phyloP scores from a whole-genome alignment of 2,329 filamentous ascomycete species.

The Xylaria sp. region DNA sequence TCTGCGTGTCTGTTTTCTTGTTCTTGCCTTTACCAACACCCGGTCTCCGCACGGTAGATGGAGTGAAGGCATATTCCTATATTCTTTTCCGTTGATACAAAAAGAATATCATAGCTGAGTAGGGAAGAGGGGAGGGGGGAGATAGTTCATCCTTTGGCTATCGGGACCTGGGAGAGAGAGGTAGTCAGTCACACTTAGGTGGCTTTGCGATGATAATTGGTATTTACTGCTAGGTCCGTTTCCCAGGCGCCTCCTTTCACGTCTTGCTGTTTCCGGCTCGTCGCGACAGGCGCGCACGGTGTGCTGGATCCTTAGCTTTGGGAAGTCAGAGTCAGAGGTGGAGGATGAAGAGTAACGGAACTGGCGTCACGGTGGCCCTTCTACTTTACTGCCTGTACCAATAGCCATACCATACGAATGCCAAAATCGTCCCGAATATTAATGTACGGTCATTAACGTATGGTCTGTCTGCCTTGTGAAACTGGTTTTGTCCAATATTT shows the following conservation, averaged over 20 bases:
- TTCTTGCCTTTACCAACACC: conserved; percentile 45
- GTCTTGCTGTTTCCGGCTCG: conserved; percentile 33
- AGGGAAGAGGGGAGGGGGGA: conserved; percentile 24
- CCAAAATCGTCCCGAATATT: conserved; percentile 43
- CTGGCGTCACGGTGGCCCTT: conserved; percentile 43
- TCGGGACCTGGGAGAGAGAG: conserved; percentile 32
- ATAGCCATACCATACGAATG: conserved; percentile 49
- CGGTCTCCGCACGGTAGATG: conserved; percentile 50
- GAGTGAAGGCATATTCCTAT: conserved; percentile 44
- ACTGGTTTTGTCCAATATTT: background rate
- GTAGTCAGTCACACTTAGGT: conserved; percentile 13
- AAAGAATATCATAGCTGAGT: conserved; percentile 40
- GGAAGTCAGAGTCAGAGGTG: conserved; percentile 39
- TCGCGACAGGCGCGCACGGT: conserved; percentile 29
- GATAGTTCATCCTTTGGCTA: conserved; percentile 25
- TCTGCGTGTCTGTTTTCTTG: conserved; percentile 43
- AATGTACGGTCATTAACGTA: no score
- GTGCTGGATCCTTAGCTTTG: conserved; percentile 39
- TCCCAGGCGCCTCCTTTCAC: conserved; percentile 34
- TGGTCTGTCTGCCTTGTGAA: background rate
- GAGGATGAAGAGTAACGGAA: conserved; percentile 41
- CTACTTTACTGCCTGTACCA: conserved; percentile 47
- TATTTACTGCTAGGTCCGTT: conserved; percentile 34
- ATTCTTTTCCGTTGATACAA: conserved; percentile 43
- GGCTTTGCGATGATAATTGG: conserved; percentile 39